Evolutionary conservation across 2,329 filamentous ascomycete species (phyloP), one percentile per base, ranked within the genome.

Genomic region (Setomelanomma holmii): DNA sequence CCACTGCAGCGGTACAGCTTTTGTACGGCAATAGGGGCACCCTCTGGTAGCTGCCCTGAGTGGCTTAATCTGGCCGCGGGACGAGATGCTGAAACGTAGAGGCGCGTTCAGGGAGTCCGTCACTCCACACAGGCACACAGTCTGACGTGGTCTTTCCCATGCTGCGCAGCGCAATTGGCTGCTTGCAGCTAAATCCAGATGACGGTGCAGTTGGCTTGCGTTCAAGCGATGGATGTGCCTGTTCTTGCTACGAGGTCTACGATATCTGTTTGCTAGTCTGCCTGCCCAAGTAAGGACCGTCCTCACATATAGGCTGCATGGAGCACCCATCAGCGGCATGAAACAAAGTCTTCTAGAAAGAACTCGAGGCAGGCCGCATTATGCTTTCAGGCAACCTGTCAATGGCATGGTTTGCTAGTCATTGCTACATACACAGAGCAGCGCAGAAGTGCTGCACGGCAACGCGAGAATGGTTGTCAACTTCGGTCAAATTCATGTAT

Each of bases 141-240:
- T 66, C 67, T 71, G 66, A 69, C 68, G 67, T 71, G 67, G 63
- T 64, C 62, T 52, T 45, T 43, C n/a, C 41, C 33, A 23, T 55
- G 38, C 22, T 43, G 30, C 19, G 45, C 27, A 36, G 14, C 22
- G 38, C 27, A 19, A 56, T 57, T 56, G 52, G 55, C 38, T 38
- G 19, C 12, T 12, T 20, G 21, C 49, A 20, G 54, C 61, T 56
- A 61, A 45, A 60, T 49, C 54, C 53, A 55, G 53, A 42, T 22
- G 34, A 17, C 40, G 17, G 43, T 61, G 64, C 63, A 62, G 48
- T 57, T 41, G 52, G 34, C 46, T 40, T 54, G 40, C 48, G 45
- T 41, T 44, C 47, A 45, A 23, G 20, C 17, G 19, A 44, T 45
- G 22, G 36, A 50, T 33, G 45, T 42, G 50, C 40, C 19, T 45